Evolutionary conservation across 257 asterid genomes (phyloP), one percentile per base, ranked within the genome.

Genomic region (Striga asiatica): DNA sequence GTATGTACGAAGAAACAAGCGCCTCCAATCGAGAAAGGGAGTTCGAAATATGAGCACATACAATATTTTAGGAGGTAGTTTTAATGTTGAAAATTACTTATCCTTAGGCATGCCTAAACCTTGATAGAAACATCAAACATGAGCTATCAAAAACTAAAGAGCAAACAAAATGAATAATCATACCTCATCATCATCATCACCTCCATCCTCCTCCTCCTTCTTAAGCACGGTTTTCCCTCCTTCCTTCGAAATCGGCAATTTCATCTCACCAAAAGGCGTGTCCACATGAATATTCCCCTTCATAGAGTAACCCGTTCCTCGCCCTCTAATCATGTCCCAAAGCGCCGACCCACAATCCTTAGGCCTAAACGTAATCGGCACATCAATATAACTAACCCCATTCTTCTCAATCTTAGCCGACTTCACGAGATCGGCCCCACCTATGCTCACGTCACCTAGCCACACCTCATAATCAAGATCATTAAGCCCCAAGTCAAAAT

Each of bases 301-400:
- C 72, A 92, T 84, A 38, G 79, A 39, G 46, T 92, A 92, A 17
- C 94, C 95, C 0, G 97, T 84, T 20, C 99, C 94, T 73, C 38
- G 74, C 32, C 97, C 97, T 54, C 94, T 74, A 2, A 92, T 88
- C 99, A 92, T 92, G 69, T 92, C 99, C 99, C 99, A 92, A 50
- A 92, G 76, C 21, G 99, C 99, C 13, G 97, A 84, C 3, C 97
- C 97, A 54, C 83, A 92, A 60, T 92, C 97, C 86, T 92, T 88
- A 2, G 97, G 97, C 89, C 84, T 88, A 72, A 92, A 92, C 17
- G 95, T 88, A 67, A 92, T 79, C 8, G 99, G 99, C 58, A 92
- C 29, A 39, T 85, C 91, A 21, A 92, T 56, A 22, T 65, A 73
- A 66, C 53, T 75, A 24, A 72, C 56, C 37, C 93, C 94, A 23